A percentile compares a stretch with the other conserved stretches of the same genome.
Conservation (phyloP, 371 early-diverging fungal genomes). For the Mucor indicus region DNA sequence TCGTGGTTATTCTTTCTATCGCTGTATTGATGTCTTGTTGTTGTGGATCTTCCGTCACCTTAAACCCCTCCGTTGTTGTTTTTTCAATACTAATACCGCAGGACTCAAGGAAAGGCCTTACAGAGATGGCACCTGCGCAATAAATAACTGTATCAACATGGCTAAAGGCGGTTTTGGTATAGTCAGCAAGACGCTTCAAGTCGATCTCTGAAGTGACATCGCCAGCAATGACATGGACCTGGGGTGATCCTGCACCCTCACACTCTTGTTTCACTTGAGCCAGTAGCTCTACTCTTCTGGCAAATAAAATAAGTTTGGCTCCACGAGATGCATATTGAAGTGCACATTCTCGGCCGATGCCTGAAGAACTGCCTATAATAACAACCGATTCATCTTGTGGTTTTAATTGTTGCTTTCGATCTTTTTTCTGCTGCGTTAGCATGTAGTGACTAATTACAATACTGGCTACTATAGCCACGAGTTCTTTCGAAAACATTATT, state of each 20-base stretch:
- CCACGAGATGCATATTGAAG: constrained; percentile 71
- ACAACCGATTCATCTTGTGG: constrained; percentile 57
- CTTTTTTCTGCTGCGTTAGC: not conserved
- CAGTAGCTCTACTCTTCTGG: constrained; percentile 59
- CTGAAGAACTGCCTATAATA: constrained; percentile 79
- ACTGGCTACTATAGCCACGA: not conserved
- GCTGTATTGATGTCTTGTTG: constrained; percentile 18
- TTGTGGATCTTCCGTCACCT: not conserved
- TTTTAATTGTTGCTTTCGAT: constrained; percentile 11
- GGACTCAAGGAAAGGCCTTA: constrained; percentile 53
- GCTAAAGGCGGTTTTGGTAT: constrained; percentile 28
- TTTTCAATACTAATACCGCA: constrained; percentile 32
- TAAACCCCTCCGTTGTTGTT: constrained; percentile 3
- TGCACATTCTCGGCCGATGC: constrained; percentile 74
- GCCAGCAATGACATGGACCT: constrained; percentile 22
- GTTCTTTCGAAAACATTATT: no score
- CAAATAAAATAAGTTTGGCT: constrained; percentile 66
- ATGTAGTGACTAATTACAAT: constrained; percentile 6
- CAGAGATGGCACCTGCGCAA: constrained; percentile 71
- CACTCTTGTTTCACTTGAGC: constrained; percentile 52
- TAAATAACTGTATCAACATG: constrained; percentile 63
- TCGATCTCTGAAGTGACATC: constrained; percentile 33
- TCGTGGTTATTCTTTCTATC: constrained; percentile 44
- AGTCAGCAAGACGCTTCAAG: constrained; percentile 15
- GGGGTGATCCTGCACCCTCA: constrained; percentile 17